Conservation (phyloP, 306 rosid genomes). For the Acmispon strigosus region DNA sequence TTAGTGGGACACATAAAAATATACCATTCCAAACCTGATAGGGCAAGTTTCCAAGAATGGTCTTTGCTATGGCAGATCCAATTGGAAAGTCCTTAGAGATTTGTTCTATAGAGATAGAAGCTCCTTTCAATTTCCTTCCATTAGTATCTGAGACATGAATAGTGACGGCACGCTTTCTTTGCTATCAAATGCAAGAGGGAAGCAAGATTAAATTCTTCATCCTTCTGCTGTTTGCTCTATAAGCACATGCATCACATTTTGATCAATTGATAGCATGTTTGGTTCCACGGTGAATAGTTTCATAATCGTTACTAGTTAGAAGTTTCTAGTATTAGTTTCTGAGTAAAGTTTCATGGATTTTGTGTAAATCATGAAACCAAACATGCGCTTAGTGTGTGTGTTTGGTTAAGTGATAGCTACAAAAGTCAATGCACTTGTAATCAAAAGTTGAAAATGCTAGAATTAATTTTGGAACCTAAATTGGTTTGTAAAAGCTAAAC, state of each 20-base stretch:
- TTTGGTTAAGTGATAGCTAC: too few species aligned
- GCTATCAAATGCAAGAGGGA: conserved; percentile 26
- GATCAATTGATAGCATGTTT: too few species aligned
- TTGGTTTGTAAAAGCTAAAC: too few species aligned
- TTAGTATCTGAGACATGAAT: conserved; percentile 59
- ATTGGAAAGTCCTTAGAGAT: conserved; percentile 74
- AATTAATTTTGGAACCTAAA: too few species aligned
- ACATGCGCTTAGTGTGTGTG: too few species aligned
- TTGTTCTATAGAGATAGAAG: conserved; percentile 40
- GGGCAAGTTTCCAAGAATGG: conserved; percentile 67
- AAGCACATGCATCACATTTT: background rate
- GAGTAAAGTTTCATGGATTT: too few species aligned
- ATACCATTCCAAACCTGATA: conserved; percentile 51
- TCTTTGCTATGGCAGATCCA: conserved; percentile 85
- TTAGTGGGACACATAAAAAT: background rate
- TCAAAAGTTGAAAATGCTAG: too few species aligned
- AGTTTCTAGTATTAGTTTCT: too few species aligned
- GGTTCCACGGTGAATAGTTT: too few species aligned
- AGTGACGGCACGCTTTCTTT: conserved; percentile 69
- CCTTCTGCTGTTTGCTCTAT: background rate
- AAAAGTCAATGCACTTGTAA: too few species aligned
- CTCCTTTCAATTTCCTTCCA: conserved; percentile 61
- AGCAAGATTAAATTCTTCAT: background rate
- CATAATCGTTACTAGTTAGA: too few species aligned
- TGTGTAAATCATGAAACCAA: too few species aligned